phyloP scores from a whole-genome alignment of 2,329 filamentous ascomycete genomes.

The Capronia coronata region DNA sequence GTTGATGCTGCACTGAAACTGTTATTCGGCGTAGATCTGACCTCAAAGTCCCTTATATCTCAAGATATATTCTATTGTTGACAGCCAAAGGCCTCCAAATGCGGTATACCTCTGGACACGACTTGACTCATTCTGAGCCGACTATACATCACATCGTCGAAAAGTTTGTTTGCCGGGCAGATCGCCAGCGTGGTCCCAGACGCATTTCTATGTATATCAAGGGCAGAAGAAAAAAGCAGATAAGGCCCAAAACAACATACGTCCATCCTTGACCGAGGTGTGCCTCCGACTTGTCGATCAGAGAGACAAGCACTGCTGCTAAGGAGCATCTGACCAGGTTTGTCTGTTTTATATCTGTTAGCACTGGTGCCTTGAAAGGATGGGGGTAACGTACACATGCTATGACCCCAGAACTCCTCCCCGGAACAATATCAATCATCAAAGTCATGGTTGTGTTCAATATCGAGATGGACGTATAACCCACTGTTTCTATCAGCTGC shows the following conservation, averaged over 20 bases:
- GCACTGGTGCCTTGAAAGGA: not conserved
- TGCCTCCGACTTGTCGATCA: conserved; percentile 1
- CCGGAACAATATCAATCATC: conserved; percentile 4
- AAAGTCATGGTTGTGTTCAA: conserved; percentile 5
- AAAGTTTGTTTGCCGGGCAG: no score
- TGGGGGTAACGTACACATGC: conserved; percentile 1
- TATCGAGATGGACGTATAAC: conserved; percentile 5
- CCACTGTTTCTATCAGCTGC: not conserved
- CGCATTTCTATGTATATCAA: conserved; percentile 5
- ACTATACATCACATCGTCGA: no score
- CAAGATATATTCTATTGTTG: no score
- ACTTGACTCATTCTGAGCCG: no score
- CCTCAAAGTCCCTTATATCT: no score
- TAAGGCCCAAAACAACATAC: conserved; percentile 1
- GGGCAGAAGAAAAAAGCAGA: conserved; percentile 1
- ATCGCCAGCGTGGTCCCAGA: not conserved
- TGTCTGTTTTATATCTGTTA: not conserved
- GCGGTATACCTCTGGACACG: no score
- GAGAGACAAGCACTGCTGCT: conserved; percentile 1
- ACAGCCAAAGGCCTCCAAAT: no score
- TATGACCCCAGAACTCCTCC: conserved; percentile 1
- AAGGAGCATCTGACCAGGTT: conserved; percentile 3
- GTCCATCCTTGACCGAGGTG: conserved; percentile 2
- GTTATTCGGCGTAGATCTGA: no score
- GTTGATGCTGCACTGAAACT: no score